These are phyloP conservation scores for Coniochaeta hoffmannii DNA, from an alignment of 2,329 filamentous ascomycete genomes.

Conservation along the genomic window DNA sequence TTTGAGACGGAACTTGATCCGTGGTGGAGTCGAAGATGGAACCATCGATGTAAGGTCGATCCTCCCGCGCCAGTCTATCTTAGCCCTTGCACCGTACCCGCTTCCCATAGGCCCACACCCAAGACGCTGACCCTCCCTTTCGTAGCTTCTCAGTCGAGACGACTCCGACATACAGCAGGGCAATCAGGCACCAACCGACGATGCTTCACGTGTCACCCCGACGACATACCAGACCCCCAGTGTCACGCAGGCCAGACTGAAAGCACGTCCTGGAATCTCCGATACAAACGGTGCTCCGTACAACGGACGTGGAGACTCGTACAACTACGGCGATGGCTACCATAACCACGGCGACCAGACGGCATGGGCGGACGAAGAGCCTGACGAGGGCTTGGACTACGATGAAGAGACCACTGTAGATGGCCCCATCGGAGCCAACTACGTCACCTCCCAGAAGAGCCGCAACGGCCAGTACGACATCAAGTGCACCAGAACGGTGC, in stretches of 20 bases:
- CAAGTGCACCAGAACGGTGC: constrained; percentile 47
- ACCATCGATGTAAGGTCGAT: constrained; percentile 34
- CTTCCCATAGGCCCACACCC: constrained; percentile 5
- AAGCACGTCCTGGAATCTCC: neutral
- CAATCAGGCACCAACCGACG: constrained; percentile 2
- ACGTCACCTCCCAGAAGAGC: constrained; percentile 9
- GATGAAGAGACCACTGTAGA: constrained; percentile 11
- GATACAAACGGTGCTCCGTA: neutral
- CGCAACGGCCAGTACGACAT: constrained; percentile 24
- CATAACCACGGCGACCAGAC: constrained; percentile 4
- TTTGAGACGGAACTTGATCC: constrained; percentile 39
- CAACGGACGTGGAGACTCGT: neutral
- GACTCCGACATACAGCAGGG: constrained; percentile 16
- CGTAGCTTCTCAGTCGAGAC: constrained; percentile 20
- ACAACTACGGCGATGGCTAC: constrained; percentile 6
- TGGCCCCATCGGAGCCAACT: constrained; percentile 9
- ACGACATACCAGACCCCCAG: constrained; percentile 7
- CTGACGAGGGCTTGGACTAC: constrained; percentile 11
- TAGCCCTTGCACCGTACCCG: neutral
- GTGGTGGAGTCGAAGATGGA: constrained; percentile 38
- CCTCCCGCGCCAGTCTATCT: neutral
- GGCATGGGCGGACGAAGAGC: constrained; percentile 12
- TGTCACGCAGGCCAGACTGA: constrained; percentile 4
- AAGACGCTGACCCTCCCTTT: neutral
- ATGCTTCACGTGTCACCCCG: neutral